Conservation (phyloP, 257 asterid species). For the Gentiana straminea region DNA sequence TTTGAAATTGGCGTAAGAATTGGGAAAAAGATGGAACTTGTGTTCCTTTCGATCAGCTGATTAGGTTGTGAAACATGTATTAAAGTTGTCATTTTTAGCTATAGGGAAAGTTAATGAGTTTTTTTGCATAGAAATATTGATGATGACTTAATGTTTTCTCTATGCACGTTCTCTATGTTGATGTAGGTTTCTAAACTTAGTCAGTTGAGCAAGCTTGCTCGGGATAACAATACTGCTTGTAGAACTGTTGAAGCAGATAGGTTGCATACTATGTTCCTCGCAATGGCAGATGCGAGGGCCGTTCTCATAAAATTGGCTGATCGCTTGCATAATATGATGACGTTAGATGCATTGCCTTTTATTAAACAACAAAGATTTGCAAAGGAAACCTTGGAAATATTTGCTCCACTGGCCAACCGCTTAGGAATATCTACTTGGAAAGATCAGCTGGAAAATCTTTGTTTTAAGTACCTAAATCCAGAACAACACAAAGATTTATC, state of each 20-base stretch:
- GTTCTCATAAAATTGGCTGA: constrained; percentile 93
- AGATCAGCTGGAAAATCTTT: constrained; percentile 81
- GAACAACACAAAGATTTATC: constrained; percentile 62
- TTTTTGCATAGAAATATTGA: no score
- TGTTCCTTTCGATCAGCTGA: neutral
- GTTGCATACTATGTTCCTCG: constrained; percentile 93
- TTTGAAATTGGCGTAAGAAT: neutral
- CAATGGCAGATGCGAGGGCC: constrained; percentile 96
- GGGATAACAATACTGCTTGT: constrained; percentile 83
- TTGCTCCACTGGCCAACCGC: constrained; percentile 87
- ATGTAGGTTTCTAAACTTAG: constrained; percentile 85
- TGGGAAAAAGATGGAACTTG: neutral
- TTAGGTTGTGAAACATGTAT: no score
- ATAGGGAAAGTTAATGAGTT: neutral
- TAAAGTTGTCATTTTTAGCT: no score
- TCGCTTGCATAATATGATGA: constrained; percentile 93
- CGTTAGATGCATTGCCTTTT: constrained; percentile 68
- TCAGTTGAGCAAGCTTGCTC: constrained; percentile 95
- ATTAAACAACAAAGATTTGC: constrained; percentile 86
- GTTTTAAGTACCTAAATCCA: constrained; percentile 71
- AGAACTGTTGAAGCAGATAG: constrained; percentile 91
- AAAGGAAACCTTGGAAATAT: constrained; percentile 90
- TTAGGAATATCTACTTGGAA: constrained; percentile 92
- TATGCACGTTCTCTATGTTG: constrained; percentile 1
- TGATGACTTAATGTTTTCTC: neutral